Conservation (phyloP, 805 yeast species). For the Metschnikowia baotianmanensis region DNA sequence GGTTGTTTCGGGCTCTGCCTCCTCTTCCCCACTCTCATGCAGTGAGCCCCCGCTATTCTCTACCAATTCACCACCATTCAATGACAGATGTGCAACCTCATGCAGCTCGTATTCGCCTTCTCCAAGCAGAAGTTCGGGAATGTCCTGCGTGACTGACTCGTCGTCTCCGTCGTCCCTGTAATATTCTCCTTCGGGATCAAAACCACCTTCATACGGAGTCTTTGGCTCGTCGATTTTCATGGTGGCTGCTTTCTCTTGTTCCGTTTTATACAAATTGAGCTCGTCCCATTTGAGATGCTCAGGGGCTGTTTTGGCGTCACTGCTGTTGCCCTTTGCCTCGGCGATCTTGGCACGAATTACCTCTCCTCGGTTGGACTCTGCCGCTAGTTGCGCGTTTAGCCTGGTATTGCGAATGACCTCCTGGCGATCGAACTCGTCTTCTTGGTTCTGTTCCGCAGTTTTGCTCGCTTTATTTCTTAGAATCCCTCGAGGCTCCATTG, state of each 20-base stretch:
- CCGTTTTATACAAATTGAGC: conserved; percentile 66
- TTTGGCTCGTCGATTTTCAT: conserved; percentile 93
- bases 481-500: conserved; percentile 42
- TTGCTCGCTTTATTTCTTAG: conserved; percentile 45
- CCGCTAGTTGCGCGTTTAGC: conserved; percentile 58
- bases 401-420: conserved; percentile 79
- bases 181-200: conserved; percentile 77
- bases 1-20: conserved; percentile 36
- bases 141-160: conserved; percentile 29
- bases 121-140: conserved; percentile 56
- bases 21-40: conserved; percentile 30
- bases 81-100: conserved; percentile 25
- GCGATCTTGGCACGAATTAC: conserved; percentile 46
- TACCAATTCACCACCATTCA: conserved; percentile 42
- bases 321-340: conserved; percentile 28
- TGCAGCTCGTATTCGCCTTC: conserved; percentile 48
- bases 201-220: conserved; percentile 92
- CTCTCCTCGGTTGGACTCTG: conserved; percentile 41
- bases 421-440: conserved; percentile 50
- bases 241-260: conserved; percentile 68
- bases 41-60: conserved; percentile 24
- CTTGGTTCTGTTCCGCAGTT: conserved; percentile 19
- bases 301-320: conserved; percentile 1
- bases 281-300: conserved; percentile 82
- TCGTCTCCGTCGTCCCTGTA: conserved; percentile 69